Percentiles rank a stretch among this genome's conserved stretches.
These are phyloP conservation scores for Fraxinus dipetala DNA, from an alignment of 305 asterid genomes.

Conservation along the genomic window DNA sequence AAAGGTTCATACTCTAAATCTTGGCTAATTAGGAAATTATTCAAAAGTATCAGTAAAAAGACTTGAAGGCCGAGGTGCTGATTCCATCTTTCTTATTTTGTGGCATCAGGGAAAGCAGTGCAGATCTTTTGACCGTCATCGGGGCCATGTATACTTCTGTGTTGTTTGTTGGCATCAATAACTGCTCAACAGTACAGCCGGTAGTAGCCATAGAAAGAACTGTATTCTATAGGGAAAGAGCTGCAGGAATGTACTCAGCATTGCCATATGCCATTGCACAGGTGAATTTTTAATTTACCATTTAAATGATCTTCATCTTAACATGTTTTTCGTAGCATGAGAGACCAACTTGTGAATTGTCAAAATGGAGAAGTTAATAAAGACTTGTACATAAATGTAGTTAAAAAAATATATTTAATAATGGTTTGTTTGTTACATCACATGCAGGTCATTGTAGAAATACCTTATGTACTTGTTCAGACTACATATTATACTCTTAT, in stretches of 20 bases:
- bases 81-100: conserved; percentile 14
- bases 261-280: conserved; percentile 71
- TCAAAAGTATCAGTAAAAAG: neutral
- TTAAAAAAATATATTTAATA: neutral
- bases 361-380: neutral
- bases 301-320: neutral
- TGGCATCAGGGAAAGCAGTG: conserved; percentile 35
- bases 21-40: neutral
- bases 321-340: neutral
- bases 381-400: neutral
- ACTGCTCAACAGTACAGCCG: conserved; percentile 60
- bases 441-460: conserved; percentile 52
- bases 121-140: conserved; percentile 45
- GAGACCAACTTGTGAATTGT: neutral
- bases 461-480: conserved; percentile 60
- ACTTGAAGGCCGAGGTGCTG: neutral
- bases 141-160: conserved; percentile 64
- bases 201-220: conserved; percentile 58
- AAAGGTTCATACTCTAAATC: conserved; percentile 25
- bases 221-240: conserved; percentile 62
- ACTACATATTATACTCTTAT: conserved; percentile 52
- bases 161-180: conserved; percentile 59
- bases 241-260: conserved; percentile 70
- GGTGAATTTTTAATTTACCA: conserved; percentile 28
- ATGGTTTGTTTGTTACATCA: neutral